Percentiles rank a stretch among this genome's conserved stretches.
Conservation (phyloP, 305 asterid genomes). For the Withania somnifera region DNA sequence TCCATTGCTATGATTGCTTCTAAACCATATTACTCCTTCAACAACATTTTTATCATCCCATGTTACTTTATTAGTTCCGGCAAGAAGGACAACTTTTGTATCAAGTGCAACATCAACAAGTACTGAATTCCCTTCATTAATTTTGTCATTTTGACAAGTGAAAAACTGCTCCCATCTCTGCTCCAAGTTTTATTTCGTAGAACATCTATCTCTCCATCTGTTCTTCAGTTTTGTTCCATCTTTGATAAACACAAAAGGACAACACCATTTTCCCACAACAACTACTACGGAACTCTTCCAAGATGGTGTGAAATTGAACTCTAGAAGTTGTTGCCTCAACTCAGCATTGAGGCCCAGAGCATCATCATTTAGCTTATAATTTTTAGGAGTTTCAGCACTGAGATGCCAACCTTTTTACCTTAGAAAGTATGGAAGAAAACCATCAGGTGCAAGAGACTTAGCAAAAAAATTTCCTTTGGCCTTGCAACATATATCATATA, state of each 20-base stretch:
- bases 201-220: constrained; percentile 8
- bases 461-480: constrained; percentile 20
- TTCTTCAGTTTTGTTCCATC: constrained; percentile 27
- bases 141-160: constrained; percentile 3
- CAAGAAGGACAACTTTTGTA: constrained; percentile 23
- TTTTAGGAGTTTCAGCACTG: constrained; percentile 18
- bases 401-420: constrained; percentile 6
- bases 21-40: constrained; percentile 40
- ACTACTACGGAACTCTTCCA: constrained; percentile 1
- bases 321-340: constrained; percentile 36
- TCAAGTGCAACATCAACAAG: constrained; percentile 29
- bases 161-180: constrained; percentile 54
- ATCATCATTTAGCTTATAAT: constrained; percentile 14
- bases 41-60: constrained; percentile 24
- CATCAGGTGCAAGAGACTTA: constrained; percentile 35
- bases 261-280: constrained; percentile 57
- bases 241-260: constrained; percentile 50
- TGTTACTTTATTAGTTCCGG: constrained; percentile 18
- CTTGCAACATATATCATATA: constrained; percentile 7
- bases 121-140: constrained; percentile 12
- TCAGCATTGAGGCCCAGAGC: constrained; percentile 39
- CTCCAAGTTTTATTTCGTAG: constrained; percentile 46
- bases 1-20: not conserved
- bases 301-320: constrained; percentile 12
- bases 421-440: constrained; percentile 10